These are phyloP conservation scores for Paecilomyces formosus DNA, from an alignment of 2,329 filamentous ascomycete species.

Conservation along the genomic window DNA sequence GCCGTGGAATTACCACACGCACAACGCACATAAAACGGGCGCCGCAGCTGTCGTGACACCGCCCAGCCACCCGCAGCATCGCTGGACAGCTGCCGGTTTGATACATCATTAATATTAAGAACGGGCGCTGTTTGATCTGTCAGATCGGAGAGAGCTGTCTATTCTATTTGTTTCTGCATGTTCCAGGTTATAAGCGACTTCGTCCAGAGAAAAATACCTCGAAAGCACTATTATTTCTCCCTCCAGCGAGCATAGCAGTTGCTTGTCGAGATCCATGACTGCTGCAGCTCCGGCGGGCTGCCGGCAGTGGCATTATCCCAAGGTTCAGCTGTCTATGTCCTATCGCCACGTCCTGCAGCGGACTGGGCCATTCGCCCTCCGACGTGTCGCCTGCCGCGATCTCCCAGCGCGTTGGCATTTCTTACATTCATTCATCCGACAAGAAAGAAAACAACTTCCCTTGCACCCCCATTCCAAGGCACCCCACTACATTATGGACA, in stretches of 20 bases:
- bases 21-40: conserved; percentile 4
- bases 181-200: neutral
- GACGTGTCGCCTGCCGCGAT: neutral
- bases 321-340: neutral
- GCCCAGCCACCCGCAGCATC: conserved; percentile 2
- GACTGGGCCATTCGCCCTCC: neutral
- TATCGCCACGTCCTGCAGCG: neutral
- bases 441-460: neutral
- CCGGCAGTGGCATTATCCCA: neutral
- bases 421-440: neutral
- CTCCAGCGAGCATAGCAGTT: neutral
- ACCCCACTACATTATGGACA: neutral
- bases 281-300: neutral
- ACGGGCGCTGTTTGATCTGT: neutral
- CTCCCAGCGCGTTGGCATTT: neutral
- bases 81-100: neutral
- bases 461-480: neutral
- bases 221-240: neutral
- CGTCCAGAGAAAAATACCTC: neutral
- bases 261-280: neutral
- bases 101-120: too few relatives aligned
- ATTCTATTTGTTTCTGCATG: neutral
- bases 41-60: conserved; percentile 6
- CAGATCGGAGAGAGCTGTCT: neutral
- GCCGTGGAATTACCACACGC: conserved; percentile 21